Conservation (phyloP, 2,329 filamentous ascomycete genomes). For the Pseudogymnoascus sp. region DNA sequence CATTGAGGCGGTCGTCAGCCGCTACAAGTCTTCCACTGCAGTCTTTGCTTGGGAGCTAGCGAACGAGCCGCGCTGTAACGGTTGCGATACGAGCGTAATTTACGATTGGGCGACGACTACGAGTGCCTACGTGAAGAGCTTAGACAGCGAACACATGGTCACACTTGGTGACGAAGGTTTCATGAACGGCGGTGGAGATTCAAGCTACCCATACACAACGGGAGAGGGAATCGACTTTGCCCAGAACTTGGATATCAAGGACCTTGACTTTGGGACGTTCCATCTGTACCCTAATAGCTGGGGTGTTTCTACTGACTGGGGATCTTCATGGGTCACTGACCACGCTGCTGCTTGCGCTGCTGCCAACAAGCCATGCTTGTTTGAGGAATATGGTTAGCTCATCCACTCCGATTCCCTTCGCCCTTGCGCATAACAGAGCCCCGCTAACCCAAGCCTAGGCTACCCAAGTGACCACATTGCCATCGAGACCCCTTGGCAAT, state of each 20-base stretch:
- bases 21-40: constrained; percentile 52
- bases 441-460: not conserved
- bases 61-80: constrained; percentile 60
- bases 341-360: constrained; percentile 35
- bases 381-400: constrained; percentile 34
- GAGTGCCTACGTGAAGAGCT: constrained; percentile 55
- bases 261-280: constrained; percentile 46
- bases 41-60: constrained; percentile 64
- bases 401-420: constrained; percentile 9
- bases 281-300: constrained; percentile 44
- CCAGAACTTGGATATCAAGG: constrained; percentile 39
- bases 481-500: constrained; percentile 21
- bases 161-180: constrained; percentile 59
- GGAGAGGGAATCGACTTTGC: constrained; percentile 39
- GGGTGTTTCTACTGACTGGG: constrained; percentile 33
- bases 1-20: constrained; percentile 49
- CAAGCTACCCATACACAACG: constrained; percentile 36
- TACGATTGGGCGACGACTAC: constrained; percentile 52
- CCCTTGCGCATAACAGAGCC: not conserved
- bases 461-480: not conserved
- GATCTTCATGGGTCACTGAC: constrained; percentile 39
- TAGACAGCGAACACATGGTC: constrained; percentile 57
- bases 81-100: constrained; percentile 51
- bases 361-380: constrained; percentile 34
- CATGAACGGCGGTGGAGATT: constrained; percentile 26